Conservation (phyloP, 2,329 filamentous ascomycete species). For the Penicillium sp. region DNA sequence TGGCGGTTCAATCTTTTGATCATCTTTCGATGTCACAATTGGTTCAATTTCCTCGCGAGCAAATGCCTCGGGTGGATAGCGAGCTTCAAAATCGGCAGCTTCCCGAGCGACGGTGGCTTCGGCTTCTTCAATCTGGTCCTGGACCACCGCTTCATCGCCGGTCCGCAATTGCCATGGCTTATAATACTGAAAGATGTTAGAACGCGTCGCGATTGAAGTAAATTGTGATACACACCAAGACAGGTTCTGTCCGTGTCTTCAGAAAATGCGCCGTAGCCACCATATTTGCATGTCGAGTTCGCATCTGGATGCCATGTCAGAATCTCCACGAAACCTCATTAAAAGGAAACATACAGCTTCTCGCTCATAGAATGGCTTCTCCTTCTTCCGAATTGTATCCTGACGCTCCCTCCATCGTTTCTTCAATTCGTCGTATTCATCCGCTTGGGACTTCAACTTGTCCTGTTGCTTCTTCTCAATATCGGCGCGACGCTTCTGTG, state of each 20-base stretch:
- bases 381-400: slow-evolving; percentile 54
- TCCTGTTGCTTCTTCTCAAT: slow-evolving; percentile 78
- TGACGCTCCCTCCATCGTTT: slow-evolving; percentile 61
- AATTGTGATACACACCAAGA: slow-evolving; percentile 54
- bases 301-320: slow-evolving; percentile 54
- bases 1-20: slow-evolving; percentile 20
- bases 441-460: slow-evolving; percentile 68
- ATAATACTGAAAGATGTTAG: slow-evolving; percentile 59
- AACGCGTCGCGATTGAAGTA: slow-evolving; percentile 16
- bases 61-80: slow-evolving; percentile 35
- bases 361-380: slow-evolving; percentile 71
- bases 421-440: slow-evolving; percentile 63
- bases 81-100: slow-evolving; percentile 54
- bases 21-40: slow-evolving; percentile 8
- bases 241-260: slow-evolving; percentile 64
- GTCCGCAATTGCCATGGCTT: slow-evolving; percentile 70
- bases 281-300: slow-evolving; percentile 65
- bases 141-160: slow-evolving; percentile 65
- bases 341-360: slow-evolving; percentile 56
- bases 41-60: slow-evolving; percentile 13
- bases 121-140: slow-evolving; percentile 61
- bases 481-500: slow-evolving; percentile 65
- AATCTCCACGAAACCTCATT: not conserved
- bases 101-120: slow-evolving; percentile 62
- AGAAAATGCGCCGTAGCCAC: slow-evolving; percentile 67